Evolutionary conservation across 495 filamentous ascomycete genomes (phyloP).

Genomic region (Penicillium canescens): DNA sequence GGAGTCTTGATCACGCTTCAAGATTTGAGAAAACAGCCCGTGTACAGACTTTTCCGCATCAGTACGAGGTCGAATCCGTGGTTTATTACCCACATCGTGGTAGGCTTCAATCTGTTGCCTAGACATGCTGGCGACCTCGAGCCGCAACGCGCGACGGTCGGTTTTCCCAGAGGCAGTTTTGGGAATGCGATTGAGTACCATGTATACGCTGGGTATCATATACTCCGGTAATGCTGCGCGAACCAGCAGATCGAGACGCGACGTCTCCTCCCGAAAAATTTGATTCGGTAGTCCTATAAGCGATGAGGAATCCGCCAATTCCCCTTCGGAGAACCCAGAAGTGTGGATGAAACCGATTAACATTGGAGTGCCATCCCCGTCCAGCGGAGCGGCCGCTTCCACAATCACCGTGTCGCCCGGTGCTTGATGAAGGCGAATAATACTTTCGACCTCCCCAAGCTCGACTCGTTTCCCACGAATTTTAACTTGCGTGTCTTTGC

Average conservation of each 20-base stretch:
- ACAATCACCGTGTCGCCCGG: neutral
- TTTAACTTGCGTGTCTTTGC: neutral
- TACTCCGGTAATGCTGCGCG: neutral
- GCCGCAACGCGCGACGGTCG: neutral
- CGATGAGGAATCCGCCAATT: neutral
- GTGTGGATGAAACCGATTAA: neutral
- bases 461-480: neutral
- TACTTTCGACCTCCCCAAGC: neutral
- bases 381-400: neutral
- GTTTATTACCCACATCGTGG: neutral
- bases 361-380: neutral
- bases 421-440: neutral
- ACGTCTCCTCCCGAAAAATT: neutral
- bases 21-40: neutral
- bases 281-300: neutral
- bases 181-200: neutral
- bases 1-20: neutral
- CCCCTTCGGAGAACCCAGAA: neutral
- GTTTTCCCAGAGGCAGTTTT: neutral
- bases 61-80: neutral
- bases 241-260: neutral
- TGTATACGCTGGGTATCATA: neutral
- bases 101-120: neutral
- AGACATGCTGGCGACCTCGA: neutral
- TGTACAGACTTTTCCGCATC: neutral